Base-by-base conservation (phyloP, 192 early-diverging fungal species). In the Coemansia javaensis region DNA sequence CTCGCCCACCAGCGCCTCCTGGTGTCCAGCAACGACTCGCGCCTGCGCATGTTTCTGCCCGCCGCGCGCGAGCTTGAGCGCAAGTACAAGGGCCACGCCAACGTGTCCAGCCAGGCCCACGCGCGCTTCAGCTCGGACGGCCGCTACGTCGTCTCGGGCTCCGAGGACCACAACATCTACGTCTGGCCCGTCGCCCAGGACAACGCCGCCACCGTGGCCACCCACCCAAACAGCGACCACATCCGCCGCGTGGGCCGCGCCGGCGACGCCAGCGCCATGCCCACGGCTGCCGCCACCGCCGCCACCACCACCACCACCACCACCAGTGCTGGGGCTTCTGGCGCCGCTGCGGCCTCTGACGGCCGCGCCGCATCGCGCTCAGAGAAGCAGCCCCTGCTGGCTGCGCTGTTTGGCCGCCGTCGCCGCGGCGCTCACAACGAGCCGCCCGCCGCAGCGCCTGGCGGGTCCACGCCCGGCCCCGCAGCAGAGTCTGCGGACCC, bases 11-110 rank as follows among this genome's bases (percentile, higher is more conserved):
- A 53, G n/a, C 50, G 38, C 17, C 47, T 64, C 33, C 36, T 76
- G 49, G 75, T 58, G 49, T 82, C 88, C 9, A 84, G 83, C 32
- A 90, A 86, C 45, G 91, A 95, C 76, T 92, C 89, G 21, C 73
- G 82, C 0, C 75, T 95, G 45, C 79, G 91, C 37, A 60, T 95
- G 54, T 86, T 86, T 35, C 81, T 90, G 45, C 70, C 90, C 39
- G 63, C 78, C 1, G 87, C 88, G 52, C 91, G 88, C 40, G 72
- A 78, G 20, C 72, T 91, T n/a, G 72, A 82, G 20, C 80, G 81
- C 44, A 89, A 90, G 63, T 93, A 88, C 63, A 85, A 84, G 58
- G 93, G 93, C 22, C 66, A 81, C 10, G 85, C 85, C 24, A 86
- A 89, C 37, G 64, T 69, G 12, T 77, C 71, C 20, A 81, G 82